A percentile compares a stretch with the other conserved stretches of the same genome.
Conservation (phyloP, 768 basidiomycete species). For the Mycena belliarum region DNA sequence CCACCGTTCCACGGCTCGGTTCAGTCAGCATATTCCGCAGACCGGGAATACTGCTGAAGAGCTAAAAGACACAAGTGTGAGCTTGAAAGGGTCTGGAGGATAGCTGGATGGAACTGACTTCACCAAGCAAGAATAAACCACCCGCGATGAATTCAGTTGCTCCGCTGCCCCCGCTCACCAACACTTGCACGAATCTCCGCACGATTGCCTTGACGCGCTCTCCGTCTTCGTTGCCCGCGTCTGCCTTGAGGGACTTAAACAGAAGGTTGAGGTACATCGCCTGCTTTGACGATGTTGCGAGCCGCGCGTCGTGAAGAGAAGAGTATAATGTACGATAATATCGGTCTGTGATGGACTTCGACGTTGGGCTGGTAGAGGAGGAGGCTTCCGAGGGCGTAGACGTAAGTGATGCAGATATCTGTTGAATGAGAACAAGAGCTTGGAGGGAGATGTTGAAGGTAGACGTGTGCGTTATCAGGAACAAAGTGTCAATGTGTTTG, state of each 20-base stretch:
- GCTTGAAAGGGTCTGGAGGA: neutral
- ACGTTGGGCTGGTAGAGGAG: slow-evolving; percentile 38
- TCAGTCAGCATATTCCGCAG: slow-evolving; percentile 42
- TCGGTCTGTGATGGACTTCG: slow-evolving; percentile 57
- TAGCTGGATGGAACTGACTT: slow-evolving; percentile 55
- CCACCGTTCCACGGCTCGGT: slow-evolving; percentile 26
- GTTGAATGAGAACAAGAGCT: slow-evolving; percentile 85
- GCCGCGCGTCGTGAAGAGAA: slow-evolving; percentile 82
- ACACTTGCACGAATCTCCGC: slow-evolving; percentile 78
- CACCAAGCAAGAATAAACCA: slow-evolving; percentile 82
- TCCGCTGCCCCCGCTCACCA: slow-evolving; percentile 68
- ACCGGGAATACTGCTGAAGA: slow-evolving; percentile 45
- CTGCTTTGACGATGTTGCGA: slow-evolving; percentile 85
- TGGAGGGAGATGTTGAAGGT: slow-evolving; percentile 98
- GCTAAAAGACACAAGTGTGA: slow-evolving; percentile 23
- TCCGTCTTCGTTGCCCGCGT: slow-evolving; percentile 41
- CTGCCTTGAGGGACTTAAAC: slow-evolving; percentile 84
- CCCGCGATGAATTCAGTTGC: slow-evolving; percentile 89
- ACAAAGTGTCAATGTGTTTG: slow-evolving; percentile 89
- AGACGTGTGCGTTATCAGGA: slow-evolving; percentile 91
- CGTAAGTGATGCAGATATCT: slow-evolving; percentile 63
- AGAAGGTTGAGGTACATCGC: slow-evolving; percentile 95
- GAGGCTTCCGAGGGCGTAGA: slow-evolving; percentile 38
- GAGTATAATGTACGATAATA: slow-evolving; percentile 87
- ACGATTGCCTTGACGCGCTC: slow-evolving; percentile 80